Evolutionary conservation across 169 alveolate genomes (phyloP).

Genomic region (Ichthyophthirius multifiliis): DNA sequence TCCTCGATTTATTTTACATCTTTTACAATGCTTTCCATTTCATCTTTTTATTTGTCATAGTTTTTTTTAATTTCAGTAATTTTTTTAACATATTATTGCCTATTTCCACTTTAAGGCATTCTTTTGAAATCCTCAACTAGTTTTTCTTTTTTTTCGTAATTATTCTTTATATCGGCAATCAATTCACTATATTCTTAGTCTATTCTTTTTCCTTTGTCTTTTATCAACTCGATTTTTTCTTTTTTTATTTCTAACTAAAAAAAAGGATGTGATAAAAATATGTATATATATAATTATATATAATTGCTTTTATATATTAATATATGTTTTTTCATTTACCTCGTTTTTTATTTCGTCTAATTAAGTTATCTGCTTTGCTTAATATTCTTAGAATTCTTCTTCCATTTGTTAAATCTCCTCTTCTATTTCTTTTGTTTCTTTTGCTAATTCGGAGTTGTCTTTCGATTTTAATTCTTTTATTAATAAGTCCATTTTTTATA

Average conservation of each 20-base stretch:
- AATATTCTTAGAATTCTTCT: neutral
- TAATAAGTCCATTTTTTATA: neutral
- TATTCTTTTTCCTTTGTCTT: neutral
- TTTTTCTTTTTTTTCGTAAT: neutral
- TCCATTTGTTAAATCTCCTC: neutral
- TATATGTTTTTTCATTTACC: neutral
- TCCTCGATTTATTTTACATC: neutral
- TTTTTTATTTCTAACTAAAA: neutral
- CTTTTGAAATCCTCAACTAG: neutral
- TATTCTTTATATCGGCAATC: neutral
- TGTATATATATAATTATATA: neutral
- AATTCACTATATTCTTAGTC: neutral
- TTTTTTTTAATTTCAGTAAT: conserved; percentile 2
- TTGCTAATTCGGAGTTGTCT: neutral
- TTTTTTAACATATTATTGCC: neutral
- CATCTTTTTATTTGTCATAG: neutral
- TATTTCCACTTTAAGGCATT: neutral
- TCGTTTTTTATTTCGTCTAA: neutral
- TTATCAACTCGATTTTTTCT: neutral
- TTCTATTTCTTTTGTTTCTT: neutral
- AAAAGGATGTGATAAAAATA: neutral
- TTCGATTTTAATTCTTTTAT: neutral
- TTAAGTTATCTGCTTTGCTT: neutral
- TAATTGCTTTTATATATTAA: neutral
- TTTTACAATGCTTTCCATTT: neutral